phyloP scores from a whole-genome alignment of 2,329 filamentous ascomycete genomes.

The Macrophomina phaseolina region DNA sequence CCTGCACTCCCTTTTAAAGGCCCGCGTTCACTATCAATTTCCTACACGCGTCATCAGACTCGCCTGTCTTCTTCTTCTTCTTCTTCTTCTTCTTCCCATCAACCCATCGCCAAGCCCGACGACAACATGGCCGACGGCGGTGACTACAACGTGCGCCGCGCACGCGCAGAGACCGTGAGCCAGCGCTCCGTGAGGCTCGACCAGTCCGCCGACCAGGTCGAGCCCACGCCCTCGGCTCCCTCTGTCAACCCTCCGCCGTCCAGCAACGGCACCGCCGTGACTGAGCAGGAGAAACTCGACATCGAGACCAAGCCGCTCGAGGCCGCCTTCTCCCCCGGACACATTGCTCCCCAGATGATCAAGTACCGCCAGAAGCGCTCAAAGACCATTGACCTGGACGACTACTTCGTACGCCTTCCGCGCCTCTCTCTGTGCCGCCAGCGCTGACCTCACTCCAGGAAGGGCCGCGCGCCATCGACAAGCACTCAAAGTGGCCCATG shows the following conservation, averaged over 20 bases:
- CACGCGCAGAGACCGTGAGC: conserved; percentile 9
- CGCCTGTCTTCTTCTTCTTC: not conserved
- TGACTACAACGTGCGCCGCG: not conserved
- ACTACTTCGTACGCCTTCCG: conserved; percentile 62
- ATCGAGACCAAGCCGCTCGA: conserved; percentile 23
- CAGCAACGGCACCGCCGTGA: conserved; percentile 22
- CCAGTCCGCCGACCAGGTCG: not conserved
- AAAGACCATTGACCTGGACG: conserved; percentile 54
- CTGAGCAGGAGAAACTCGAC: conserved; percentile 13
- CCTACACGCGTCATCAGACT: conserved; percentile 7
- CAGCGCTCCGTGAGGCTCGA: conserved; percentile 12
- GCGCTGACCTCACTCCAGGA: conserved; percentile 20
- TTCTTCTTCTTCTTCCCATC: not conserved
- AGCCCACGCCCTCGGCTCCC: not conserved
- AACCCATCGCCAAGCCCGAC: not conserved
- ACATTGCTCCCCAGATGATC: not conserved
- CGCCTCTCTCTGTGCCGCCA: conserved; percentile 30
- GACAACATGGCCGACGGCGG: conserved; percentile 18
- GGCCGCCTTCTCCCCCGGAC: conserved; percentile 4
- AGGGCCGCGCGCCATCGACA: conserved; percentile 71
- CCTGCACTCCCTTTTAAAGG: conserved; percentile 23
- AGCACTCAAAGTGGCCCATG: conserved; percentile 77
- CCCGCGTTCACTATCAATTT: conserved; percentile 16
- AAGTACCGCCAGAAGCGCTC: conserved; percentile 35
- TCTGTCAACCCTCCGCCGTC: conserved; percentile 8